Percentiles rank a stretch among this genome's conserved stretches.
Evolutionary conservation across 108 stramenopile genomes (phyloP).

Genomic region (Epipyxis sp.): DNA sequence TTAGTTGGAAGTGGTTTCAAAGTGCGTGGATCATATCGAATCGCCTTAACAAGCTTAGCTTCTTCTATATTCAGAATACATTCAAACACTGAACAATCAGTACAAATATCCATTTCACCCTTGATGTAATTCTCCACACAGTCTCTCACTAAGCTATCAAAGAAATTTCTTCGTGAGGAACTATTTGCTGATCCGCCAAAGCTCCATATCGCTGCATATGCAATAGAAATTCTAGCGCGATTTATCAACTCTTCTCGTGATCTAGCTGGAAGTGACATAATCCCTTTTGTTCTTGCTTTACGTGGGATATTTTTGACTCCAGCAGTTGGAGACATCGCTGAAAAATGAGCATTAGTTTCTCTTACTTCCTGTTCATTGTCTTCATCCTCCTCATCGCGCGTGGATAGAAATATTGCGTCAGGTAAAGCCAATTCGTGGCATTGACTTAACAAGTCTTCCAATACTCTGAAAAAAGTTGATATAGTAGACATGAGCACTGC

Average conservation of each 20-base stretch:
- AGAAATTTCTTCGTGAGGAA: not conserved
- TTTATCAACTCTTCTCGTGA: not conserved
- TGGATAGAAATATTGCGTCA: not conserved
- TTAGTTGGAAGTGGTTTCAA: not conserved
- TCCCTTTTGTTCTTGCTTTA: too few species aligned
- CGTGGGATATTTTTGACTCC: not conserved
- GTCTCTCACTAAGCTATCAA: slow-evolving; percentile 1
- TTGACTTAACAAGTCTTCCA: slow-evolving; percentile 21
- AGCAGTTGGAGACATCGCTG: not conserved
- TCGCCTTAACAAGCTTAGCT: not conserved
- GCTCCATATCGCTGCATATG: slow-evolving; percentile 23
- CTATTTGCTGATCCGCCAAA: slow-evolving; percentile 20
- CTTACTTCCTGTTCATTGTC: too few species aligned
- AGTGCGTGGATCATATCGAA: not conserved
- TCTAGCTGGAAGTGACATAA: not conserved
- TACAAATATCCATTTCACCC: not conserved
- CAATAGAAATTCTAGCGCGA: not conserved
- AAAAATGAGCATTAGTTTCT: too few species aligned
- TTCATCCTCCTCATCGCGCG: too few species aligned
- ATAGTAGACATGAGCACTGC: not conserved
- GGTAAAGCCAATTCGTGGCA: slow-evolving; percentile 9
- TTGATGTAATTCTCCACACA: slow-evolving; percentile 2
- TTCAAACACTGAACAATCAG: slow-evolving; percentile 25
- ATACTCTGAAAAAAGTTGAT: not conserved
- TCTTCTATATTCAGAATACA: not conserved